Conservation (phyloP, 192 early-diverging fungal species). For the Dissophora globulifera region DNA sequence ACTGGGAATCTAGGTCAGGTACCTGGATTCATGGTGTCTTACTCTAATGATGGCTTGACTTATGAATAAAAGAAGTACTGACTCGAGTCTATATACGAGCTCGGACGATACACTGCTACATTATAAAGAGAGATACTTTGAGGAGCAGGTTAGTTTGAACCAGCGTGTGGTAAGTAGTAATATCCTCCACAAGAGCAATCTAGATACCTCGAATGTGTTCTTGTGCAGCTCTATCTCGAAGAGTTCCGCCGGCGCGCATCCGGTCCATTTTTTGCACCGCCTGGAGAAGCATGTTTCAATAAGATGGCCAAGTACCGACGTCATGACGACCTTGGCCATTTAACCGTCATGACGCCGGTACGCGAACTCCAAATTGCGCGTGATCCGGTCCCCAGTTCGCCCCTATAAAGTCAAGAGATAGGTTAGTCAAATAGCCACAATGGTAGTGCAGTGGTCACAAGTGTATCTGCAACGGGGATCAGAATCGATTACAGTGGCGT, state of each 20-base stretch:
- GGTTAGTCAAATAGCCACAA: too few relatives aligned
- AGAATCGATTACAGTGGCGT: conserved; percentile 44
- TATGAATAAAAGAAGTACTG: too few relatives aligned
- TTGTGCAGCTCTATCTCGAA: conserved; percentile 76
- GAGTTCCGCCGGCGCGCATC: conserved; percentile 63
- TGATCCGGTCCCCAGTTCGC: conserved; percentile 66
- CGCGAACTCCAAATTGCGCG: conserved; percentile 85
- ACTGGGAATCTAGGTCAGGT: too few relatives aligned
- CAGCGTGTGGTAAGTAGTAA: too few relatives aligned
- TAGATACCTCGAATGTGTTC: conserved; percentile 57
- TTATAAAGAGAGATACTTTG: too few relatives aligned
- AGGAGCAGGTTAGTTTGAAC: neutral
- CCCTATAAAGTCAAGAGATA: conserved; percentile 45
- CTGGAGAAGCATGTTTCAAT: conserved; percentile 72
- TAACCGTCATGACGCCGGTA: conserved; percentile 65
- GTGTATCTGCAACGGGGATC: too few relatives aligned
- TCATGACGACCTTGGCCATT: conserved; percentile 79
- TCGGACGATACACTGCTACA: too few relatives aligned
- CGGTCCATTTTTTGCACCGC: conserved; percentile 70
- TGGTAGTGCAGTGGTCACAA: too few relatives aligned
- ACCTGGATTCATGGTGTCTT: too few relatives aligned
- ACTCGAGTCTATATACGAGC: too few relatives aligned
- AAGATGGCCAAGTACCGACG: conserved; percentile 85
- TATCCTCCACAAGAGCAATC: too few relatives aligned
- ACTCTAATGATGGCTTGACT: too few relatives aligned